Evolutionary conservation across 2,329 filamentous ascomycete species (phyloP), one percentile per base, ranked within the genome.

Genomic region (Epichloe baconii): DNA sequence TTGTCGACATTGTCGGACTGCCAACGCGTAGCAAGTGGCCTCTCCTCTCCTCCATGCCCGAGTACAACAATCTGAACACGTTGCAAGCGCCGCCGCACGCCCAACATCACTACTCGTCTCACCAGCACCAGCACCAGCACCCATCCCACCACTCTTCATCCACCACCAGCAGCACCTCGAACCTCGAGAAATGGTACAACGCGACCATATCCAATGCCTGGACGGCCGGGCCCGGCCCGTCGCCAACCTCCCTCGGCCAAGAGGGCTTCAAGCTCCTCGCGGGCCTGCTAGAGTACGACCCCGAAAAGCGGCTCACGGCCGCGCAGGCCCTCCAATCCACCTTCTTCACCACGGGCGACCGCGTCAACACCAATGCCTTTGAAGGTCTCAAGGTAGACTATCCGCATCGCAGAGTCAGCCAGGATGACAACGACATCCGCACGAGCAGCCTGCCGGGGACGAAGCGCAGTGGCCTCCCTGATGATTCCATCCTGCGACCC

Each of bases 371-470:
- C 40, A 93, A 95, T 63, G 96, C 89, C 63, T 98, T 98, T 59
- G 88, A 95, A 61, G 89, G 90, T 0, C 76, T 89, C 49, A 88
- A 88, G 67, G 82, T 82, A 55, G 88, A 93, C 61, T 98, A 98
- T 66, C 93, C 93, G 0, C 83, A 89, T 62, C 78, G 93, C 7
- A 80, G 91, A 47, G 90, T 98, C 41, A 95, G 86, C 59, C 85
- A 94, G 60, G 93, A 98, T 62, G 89, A 96, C 64, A 95, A 95
- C 60, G 93, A 97, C 66, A 96, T 97, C 52, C 77, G 88, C n/a
- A 90, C 87, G 0, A 83, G 84, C 43, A 95, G 88, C 65, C 68
- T 96, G 37, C 88, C 91, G 0, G 93, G 91, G 0, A 95, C 90
- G 0, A 97, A 97, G 71, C 75, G 90, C 53, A 91, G 85, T 56